Percentiles rank a stretch among this genome's conserved stretches.
phyloP scores from a whole-genome alignment of 768 basidiomycete species.

The Vararia minispora region DNA sequence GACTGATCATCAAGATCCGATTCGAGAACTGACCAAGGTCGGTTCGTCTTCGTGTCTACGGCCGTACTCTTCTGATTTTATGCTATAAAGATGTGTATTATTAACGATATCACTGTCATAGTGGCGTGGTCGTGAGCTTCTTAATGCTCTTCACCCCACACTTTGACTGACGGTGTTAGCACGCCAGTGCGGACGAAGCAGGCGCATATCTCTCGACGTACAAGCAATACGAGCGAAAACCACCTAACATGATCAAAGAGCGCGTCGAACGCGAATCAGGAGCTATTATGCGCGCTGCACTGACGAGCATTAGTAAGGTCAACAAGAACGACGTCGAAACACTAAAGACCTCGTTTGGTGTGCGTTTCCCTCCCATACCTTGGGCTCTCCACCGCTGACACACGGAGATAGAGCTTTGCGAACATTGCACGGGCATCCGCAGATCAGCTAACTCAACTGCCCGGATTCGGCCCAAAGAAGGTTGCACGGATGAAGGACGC shows the following conservation, averaged over 20 bases:
- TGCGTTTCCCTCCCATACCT: slow-evolving; percentile 26
- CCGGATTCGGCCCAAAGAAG: slow-evolving; percentile 91
- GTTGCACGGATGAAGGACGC: slow-evolving; percentile 85
- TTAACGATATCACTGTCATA: slow-evolving; percentile 89
- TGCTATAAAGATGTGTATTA: slow-evolving; percentile 55
- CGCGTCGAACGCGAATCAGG: slow-evolving; percentile 83
- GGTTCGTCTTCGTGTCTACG: slow-evolving; percentile 3
- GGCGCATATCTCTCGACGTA: slow-evolving; percentile 84
- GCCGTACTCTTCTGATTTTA: slow-evolving; percentile 3
- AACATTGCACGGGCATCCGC: slow-evolving; percentile 64
- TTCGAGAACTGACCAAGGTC: slow-evolving; percentile 88
- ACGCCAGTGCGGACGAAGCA: slow-evolving; percentile 72
- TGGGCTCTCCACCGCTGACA: slow-evolving; percentile 1
- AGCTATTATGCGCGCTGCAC: slow-evolving; percentile 65
- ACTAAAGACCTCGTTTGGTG: slow-evolving; percentile 82
- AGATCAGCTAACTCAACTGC: slow-evolving; percentile 70
- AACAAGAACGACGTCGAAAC: slow-evolving; percentile 98
- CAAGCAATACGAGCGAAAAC: slow-evolving; percentile 90
- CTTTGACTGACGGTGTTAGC: not conserved
- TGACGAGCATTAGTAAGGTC: slow-evolving; percentile 86
- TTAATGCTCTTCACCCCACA: not conserved
- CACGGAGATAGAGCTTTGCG: slow-evolving; percentile 60
- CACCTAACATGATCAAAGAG: slow-evolving; percentile 91
- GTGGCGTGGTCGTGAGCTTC: slow-evolving; percentile 76
- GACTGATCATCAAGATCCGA: slow-evolving; percentile 86